phyloP scores from a whole-genome alignment of 108 stramenopile genomes.

The Pseudonitzschia delicatissima region DNA sequence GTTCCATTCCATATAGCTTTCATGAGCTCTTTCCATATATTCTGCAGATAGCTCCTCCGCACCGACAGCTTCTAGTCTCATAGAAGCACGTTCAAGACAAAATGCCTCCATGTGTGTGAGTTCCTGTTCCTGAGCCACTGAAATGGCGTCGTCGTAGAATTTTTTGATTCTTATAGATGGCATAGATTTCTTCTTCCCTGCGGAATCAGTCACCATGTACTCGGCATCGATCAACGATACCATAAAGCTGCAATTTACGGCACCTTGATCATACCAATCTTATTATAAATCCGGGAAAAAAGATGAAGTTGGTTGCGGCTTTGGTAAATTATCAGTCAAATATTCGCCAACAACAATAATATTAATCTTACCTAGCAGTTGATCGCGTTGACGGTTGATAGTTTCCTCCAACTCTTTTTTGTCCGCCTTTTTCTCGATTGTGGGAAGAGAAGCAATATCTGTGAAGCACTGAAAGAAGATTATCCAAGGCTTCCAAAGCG shows the following conservation, averaged over 20 bases:
- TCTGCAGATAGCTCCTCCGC: constrained; percentile 9
- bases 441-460: constrained; percentile 11
- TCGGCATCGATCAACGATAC: constrained; percentile 28
- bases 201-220: constrained; percentile 10
- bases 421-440: constrained; percentile 8
- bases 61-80: constrained; percentile 14
- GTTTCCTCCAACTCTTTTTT: constrained; percentile 22
- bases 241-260: constrained; percentile 22
- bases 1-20: not conserved
- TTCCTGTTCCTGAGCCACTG: constrained; percentile 17
- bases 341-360: not conserved
- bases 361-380: constrained; percentile 7
- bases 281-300: not conserved
- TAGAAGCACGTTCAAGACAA: constrained; percentile 22
- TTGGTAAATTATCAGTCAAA: not conserved
- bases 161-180: constrained; percentile 22
- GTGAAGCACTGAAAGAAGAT: constrained; percentile 23
- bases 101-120: constrained; percentile 25
- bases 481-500: constrained; percentile 21
- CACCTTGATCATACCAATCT: constrained; percentile 31
- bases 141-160: constrained; percentile 24
- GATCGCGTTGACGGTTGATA: constrained; percentile 2
- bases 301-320: not conserved
- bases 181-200: constrained; percentile 2
- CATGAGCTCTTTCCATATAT: constrained; percentile 12